Evolutionary conservation across 1,139 yeast genomes (phyloP).

Genomic region (Kodamaea alishanica): DNA sequence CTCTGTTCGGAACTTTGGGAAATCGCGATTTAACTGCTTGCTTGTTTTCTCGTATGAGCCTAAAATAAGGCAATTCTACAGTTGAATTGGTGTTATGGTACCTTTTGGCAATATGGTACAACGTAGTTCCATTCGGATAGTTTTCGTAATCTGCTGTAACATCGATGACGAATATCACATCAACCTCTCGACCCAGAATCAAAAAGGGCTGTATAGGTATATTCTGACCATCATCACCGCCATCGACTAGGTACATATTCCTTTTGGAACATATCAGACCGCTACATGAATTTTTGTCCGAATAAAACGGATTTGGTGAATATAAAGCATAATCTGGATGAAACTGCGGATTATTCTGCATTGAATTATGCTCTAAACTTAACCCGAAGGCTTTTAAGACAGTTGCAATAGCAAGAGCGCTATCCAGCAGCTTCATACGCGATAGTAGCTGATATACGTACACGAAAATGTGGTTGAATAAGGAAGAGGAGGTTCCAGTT

Average conservation of each 20-base stretch:
- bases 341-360: slow-evolving; percentile 20
- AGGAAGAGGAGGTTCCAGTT: slow-evolving; percentile 68
- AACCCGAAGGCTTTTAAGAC: slow-evolving; percentile 49
- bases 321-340: slow-evolving; percentile 68
- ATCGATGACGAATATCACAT: slow-evolving; percentile 36
- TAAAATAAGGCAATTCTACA: slow-evolving; percentile 19
- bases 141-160: slow-evolving; percentile 37
- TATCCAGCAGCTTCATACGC: slow-evolving; percentile 33
- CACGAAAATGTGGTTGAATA: slow-evolving; percentile 56
- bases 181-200: slow-evolving; percentile 27
- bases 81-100: slow-evolving; percentile 18
- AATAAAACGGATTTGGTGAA: slow-evolving; percentile 73
- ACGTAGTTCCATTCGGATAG: slow-evolving; percentile 39
- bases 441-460: slow-evolving; percentile 44
- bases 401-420: slow-evolving; percentile 39
- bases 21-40: slow-evolving; percentile 20
- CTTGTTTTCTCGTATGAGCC: slow-evolving; percentile 4
- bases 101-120: slow-evolving; percentile 18
- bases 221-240: slow-evolving; percentile 46
- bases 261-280: not conserved
- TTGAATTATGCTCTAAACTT: slow-evolving; percentile 21
- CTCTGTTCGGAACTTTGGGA: slow-evolving; percentile 37
- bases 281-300: slow-evolving; percentile 16
- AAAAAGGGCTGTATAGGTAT: slow-evolving; percentile 40
- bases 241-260: slow-evolving; percentile 38